A percentile compares a stretch with the other conserved stretches of the same genome.
Evolutionary conservation across 1,284 basidiomycete species (phyloP).

Genomic region (Heterobasidion parviporum): DNA sequence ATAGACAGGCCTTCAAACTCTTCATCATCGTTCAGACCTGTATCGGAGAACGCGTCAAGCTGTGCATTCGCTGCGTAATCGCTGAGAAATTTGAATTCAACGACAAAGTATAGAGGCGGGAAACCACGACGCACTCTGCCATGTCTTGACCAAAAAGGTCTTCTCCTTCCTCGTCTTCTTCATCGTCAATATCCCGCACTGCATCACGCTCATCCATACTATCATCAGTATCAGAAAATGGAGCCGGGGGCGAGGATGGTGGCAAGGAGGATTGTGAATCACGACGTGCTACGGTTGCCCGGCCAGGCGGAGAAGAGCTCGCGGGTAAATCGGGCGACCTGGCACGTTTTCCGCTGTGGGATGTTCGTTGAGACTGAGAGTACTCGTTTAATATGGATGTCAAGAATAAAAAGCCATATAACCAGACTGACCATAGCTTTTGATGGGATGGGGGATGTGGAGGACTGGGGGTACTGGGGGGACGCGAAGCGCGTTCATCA

Average conservation of each 20-base stretch:
- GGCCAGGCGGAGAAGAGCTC: constrained; percentile 45
- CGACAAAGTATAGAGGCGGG: constrained; percentile 5
- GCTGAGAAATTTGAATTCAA: constrained; percentile 30
- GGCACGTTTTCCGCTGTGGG: constrained; percentile 49
- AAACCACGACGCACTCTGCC: constrained; percentile 52
- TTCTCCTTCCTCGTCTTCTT: constrained; percentile 79
- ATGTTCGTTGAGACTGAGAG: constrained; percentile 26
- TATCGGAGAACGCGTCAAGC: constrained; percentile 85
- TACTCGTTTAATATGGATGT: background rate
- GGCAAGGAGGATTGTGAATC: constrained; percentile 66
- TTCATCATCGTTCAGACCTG: constrained; percentile 81
- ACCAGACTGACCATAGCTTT: constrained; percentile 5
- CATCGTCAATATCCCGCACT: constrained; percentile 61
- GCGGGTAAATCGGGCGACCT: constrained; percentile 49
- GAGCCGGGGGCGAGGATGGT: constrained; percentile 75
- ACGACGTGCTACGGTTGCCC: constrained; percentile 39
- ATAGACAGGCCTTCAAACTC: constrained; percentile 69
- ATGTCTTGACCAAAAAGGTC: constrained; percentile 86
- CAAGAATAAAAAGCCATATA: background rate
- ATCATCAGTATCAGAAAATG: constrained; percentile 86
- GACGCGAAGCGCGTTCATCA: constrained; percentile 13
- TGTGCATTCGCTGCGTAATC: constrained; percentile 83
- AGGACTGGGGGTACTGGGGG: constrained; percentile 14
- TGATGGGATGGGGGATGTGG: too few relatives aligned
- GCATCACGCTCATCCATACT: constrained; percentile 71